phyloP scores from a whole-genome alignment of 2,329 filamentous ascomycete species.

The Microsporum ferrugineum region DNA sequence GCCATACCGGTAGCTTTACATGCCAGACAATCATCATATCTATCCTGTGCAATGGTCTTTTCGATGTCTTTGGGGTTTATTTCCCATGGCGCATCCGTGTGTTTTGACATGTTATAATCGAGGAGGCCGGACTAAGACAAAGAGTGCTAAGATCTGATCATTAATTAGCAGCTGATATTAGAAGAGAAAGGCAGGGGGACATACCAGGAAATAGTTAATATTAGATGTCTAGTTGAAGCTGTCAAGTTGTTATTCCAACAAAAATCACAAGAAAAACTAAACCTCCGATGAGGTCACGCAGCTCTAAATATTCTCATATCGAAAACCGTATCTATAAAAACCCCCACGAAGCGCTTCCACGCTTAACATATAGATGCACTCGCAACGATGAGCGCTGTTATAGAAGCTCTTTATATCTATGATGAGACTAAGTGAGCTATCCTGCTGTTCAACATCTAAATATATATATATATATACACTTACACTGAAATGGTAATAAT shows the following conservation, averaged over 20 bases:
- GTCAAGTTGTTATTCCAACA: background rate
- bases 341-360: slow-evolving; percentile 14
- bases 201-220: background rate
- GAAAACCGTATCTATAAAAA: background rate
- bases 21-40: slow-evolving; percentile 53
- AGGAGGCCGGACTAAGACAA: background rate
- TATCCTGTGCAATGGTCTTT: slow-evolving; percentile 38
- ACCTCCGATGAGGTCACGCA: slow-evolving; percentile 5
- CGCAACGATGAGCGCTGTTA: slow-evolving; percentile 63
- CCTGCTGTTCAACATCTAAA: slow-evolving; percentile 2
- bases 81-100: slow-evolving; percentile 40
- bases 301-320: background rate
- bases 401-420: slow-evolving; percentile 94
- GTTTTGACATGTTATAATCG: slow-evolving; percentile 14
- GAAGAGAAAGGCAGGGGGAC: background rate
- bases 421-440: slow-evolving; percentile 75
- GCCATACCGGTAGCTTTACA: slow-evolving; percentile 59
- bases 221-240: background rate
- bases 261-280: background rate
- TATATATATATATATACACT: slow-evolving; percentile 10
- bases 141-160: background rate
- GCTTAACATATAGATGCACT: slow-evolving; percentile 6
- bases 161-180: background rate
- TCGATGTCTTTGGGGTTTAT: slow-evolving; percentile 50
- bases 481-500: slow-evolving; percentile 11